Evolutionary conservation across 371 early-diverging fungal species (phyloP).

Genomic region (Zychaea mexicana): DNA sequence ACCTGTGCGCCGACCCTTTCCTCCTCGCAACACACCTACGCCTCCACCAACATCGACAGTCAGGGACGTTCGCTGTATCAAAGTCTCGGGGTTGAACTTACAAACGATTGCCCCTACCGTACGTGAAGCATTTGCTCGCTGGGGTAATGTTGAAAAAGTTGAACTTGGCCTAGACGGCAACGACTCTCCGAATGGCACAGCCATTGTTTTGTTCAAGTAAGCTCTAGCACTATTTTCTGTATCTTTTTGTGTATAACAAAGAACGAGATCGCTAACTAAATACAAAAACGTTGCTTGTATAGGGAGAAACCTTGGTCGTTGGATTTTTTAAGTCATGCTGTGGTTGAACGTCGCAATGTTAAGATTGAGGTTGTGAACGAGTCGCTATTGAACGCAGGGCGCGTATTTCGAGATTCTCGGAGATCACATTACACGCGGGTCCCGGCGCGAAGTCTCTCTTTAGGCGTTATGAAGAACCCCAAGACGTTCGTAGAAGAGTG

Average conservation of each 20-base stretch:
- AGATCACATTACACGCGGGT: background rate
- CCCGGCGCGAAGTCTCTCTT: background rate
- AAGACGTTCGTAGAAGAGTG: constrained; percentile 23
- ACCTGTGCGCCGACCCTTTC: too few relatives aligned
- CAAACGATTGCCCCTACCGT: constrained; percentile 19
- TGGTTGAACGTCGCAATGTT: constrained; percentile 18
- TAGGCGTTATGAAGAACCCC: constrained; percentile 17
- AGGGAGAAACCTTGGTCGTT: constrained; percentile 7
- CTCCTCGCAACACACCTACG: too few relatives aligned
- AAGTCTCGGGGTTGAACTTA: constrained; percentile 11
- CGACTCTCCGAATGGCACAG: constrained; percentile 15
- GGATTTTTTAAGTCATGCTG: constrained; percentile 7
- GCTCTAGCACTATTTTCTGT: background rate
- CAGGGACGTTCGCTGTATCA: constrained; percentile 10
- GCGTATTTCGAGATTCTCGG: background rate
- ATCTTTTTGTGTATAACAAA: background rate
- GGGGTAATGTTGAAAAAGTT: constrained; percentile 19
- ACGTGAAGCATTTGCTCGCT: constrained; percentile 16
- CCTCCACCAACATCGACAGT: background rate
- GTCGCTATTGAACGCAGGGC: background rate
- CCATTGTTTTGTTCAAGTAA: constrained; percentile 23
- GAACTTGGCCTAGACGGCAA: constrained; percentile 20
- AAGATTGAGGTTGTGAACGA: constrained; percentile 8
- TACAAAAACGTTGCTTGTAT: background rate
- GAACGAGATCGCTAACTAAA: background rate